A percentile compares a stretch with the other conserved stretches of the same genome.
Evolutionary conservation across 768 basidiomycete species (phyloP).

Genomic region (Lactarius hatsudake): DNA sequence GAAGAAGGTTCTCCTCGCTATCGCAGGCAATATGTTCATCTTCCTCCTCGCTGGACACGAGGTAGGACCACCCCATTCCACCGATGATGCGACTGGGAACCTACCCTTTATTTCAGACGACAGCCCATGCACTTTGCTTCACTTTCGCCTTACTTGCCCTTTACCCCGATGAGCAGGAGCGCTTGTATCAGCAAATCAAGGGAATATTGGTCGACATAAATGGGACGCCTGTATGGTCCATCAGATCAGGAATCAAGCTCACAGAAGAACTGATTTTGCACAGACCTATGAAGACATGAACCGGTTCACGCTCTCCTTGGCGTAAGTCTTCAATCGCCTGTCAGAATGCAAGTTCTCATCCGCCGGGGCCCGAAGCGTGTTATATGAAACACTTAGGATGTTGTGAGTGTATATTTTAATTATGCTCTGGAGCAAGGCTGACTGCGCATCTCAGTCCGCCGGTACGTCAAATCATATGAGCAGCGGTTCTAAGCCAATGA

Average conservation of each 20-base stretch:
- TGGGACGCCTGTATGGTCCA: no score
- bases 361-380: conserved; percentile 36
- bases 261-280: no score
- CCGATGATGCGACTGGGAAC: not conserved
- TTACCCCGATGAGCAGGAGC: no score
- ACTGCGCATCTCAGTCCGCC: conserved; percentile 8
- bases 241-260: no score
- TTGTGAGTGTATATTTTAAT: conserved; percentile 29
- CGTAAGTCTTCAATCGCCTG: conserved; percentile 14
- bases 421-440: not conserved
- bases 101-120: no score
- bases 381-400: conserved; percentile 50
- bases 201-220: no score
- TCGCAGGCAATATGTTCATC: conserved; percentile 32
- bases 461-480: not conserved
- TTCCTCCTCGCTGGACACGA: conserved; percentile 39
- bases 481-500: not conserved
- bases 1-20: not conserved
- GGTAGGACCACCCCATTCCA: conserved; percentile 15
- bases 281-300: conserved; percentile 31
- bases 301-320: conserved; percentile 24
- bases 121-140: no score
- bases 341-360: not conserved
- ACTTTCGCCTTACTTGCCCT: no score
- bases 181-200: no score